A percentile compares a stretch with the other conserved stretches of the same genome.
phyloP scores from a whole-genome alignment of 2,329 filamentous ascomycete genomes.

The Colletotrichum simmondsii region DNA sequence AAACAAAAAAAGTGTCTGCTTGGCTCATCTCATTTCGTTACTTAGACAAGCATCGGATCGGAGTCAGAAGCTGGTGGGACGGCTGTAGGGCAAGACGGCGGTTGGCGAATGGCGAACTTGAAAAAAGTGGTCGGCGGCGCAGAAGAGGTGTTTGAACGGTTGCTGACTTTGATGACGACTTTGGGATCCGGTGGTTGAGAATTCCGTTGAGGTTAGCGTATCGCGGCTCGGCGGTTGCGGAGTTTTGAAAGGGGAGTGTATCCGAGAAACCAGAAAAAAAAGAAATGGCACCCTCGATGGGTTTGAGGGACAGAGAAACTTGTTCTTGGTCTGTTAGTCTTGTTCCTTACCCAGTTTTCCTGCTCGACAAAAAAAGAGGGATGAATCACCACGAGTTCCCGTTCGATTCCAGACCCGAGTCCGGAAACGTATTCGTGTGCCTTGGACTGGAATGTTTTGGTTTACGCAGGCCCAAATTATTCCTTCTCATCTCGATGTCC shows the following conservation, averaged over 20 bases:
- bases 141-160: conserved; percentile 6
- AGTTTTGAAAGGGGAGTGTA: not conserved
- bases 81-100: conserved; percentile 12
- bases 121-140: not conserved
- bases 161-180: conserved; percentile 2
- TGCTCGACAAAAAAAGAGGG: not conserved
- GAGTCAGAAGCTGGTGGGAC: conserved; percentile 25
- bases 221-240: not conserved
- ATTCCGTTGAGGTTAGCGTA: not conserved
- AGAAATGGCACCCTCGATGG: not conserved
- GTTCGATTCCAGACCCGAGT: not conserved
- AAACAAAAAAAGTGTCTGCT: conserved; percentile 8
- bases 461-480: not conserved
- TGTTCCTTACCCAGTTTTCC: not conserved
- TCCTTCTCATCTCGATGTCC: not conserved
- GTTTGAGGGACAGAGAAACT: not conserved
- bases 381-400: not conserved
- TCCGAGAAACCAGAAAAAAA: not conserved
- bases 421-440: not conserved
- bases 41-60: conserved; percentile 29
- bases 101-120: not conserved
- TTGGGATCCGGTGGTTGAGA: not conserved
- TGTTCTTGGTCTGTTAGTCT: conserved; percentile 4
- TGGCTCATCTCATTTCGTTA: conserved; percentile 30
- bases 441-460: not conserved